Evolutionary conservation across 371 early-diverging fungal genomes (phyloP), one percentile per base, ranked within the genome.

Genomic region (Coemansia sp.): DNA sequence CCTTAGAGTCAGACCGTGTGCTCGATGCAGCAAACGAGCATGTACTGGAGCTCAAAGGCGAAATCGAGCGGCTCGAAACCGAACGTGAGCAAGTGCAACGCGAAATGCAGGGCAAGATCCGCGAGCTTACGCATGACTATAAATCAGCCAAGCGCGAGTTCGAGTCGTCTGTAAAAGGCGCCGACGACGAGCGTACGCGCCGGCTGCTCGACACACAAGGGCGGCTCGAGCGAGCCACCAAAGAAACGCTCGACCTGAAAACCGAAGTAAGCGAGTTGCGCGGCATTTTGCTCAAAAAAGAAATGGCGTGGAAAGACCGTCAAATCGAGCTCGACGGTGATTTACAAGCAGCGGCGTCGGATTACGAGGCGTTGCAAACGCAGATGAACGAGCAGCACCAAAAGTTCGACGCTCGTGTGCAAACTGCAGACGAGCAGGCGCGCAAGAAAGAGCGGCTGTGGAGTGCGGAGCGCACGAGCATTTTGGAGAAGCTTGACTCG

Each of bases 191-290:
- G 50, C 65, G 68, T 8, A 40, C 65, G 8, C 54, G 50, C 48
- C 60, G 77, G 21, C 54, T 72, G 57, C 57, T 52, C 8, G 77
- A 75, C 52, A 64, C 77, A 14, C 77, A 75, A 47, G n/a, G 52
- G 1, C 23, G 68, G 18, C 62, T 67, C 3, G 75, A 75, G 54
- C 48, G 55, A 23, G 72, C 72, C 0, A 64, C 55, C 12, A 60
- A 61, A 47, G 77, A 75, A 42, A 23, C 58, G 12, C 11, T 72
- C 18, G 77, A 64, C n/a, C 44, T 72, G 2, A 60, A 62, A 37
- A 42, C 68, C n/a, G 62, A 72, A 33, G 37, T 72, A 54, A 75
- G 77, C 65, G 77, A 75, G 68, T 52, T 75, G 62, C 77, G 77
- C 48, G 68, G 77, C 8, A 53, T 68, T 12, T 59, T 75, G 50